Conservation (phyloP, 2,329 filamentous ascomycete genomes). For the Ascochyta lentis region DNA sequence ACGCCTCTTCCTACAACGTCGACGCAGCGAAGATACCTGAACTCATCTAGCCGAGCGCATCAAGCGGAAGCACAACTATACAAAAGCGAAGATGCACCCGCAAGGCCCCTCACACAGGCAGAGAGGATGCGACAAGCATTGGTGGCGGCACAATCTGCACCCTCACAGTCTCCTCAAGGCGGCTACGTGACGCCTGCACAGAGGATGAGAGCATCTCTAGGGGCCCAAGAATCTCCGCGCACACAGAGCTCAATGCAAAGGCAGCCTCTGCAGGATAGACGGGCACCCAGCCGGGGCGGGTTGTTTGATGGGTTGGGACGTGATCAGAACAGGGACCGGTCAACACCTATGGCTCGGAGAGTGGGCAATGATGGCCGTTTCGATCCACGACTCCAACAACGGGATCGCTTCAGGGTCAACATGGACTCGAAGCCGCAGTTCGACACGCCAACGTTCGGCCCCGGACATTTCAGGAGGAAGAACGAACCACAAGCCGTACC, state of each 20-base stretch:
- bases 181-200: conserved; percentile 26
- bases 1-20: conserved; percentile 18
- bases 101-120: conserved; percentile 35
- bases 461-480: conserved; percentile 35
- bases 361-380: neutral
- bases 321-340: conserved; percentile 24
- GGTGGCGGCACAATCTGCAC: conserved; percentile 15
- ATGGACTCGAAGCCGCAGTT: conserved; percentile 39
- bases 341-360: conserved; percentile 9
- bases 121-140: conserved; percentile 38
- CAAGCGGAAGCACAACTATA: conserved; percentile 40
- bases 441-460: conserved; percentile 34
- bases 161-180: conserved; percentile 18
- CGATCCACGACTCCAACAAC: conserved; percentile 12
- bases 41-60: conserved; percentile 40
- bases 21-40: conserved; percentile 42
- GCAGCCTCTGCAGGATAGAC: conserved; percentile 23
- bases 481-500: conserved; percentile 27
- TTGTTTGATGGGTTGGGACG: conserved; percentile 25
- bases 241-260: conserved; percentile 19
- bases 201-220: conserved; percentile 22
- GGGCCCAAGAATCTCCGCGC: conserved; percentile 12
- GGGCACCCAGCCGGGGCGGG: conserved; percentile 22
- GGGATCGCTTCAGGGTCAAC: conserved; percentile 38
- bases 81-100: conserved; percentile 28